Evolutionary conservation across 2,329 filamentous ascomycete genomes (phyloP), one percentile per base, ranked within the genome.

Genomic region (Neonectria sp.): DNA sequence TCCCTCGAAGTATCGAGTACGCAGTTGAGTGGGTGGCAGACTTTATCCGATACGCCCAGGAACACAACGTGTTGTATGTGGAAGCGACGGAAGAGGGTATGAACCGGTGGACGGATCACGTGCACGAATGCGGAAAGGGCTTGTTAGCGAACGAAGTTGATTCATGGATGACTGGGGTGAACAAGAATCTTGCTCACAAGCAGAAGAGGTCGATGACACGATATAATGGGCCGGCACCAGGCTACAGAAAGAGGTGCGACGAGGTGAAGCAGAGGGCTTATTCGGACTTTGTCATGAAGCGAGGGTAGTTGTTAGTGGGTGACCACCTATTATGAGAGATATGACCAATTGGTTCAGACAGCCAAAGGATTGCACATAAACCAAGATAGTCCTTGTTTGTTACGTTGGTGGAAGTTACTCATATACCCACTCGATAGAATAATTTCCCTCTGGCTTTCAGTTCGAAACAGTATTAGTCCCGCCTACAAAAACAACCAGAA

Each of bases 81-180:
- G 83, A 84, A 71, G 77, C 84, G 2, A 85, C 81, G 0, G 70
- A 79, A 7, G 78, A 83, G 45, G 81, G 76, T 0, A 77, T 82
- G 58, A 71, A 79, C 4, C 67, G 70, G 13, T 87, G 85, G 85
- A 85, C 83, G 0, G 74, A 84, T 45, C 86, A 87, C 77, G 86
- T 88, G 2, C 75, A 82, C 27, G 79, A 84, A 4, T 85, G 83
- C 58, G 80, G 82, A 0, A 74, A 82, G 40, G 85, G 85, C 0
- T 65, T 84, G 11, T 69, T 88, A 29, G 78, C 80, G 0, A 74
- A 74, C 25, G 72, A 74, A 9, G 71, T 74, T 0, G 85, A 88
- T 67, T 83, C 81, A 2, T 88, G 86, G 86, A 87, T 88, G 85
- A 88, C 85, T 2, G 86, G 86, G 0, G 83, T 88, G 2, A 88